Evolutionary conservation across 768 basidiomycete species (phyloP).

Genomic region (Lenzites betulinus): DNA sequence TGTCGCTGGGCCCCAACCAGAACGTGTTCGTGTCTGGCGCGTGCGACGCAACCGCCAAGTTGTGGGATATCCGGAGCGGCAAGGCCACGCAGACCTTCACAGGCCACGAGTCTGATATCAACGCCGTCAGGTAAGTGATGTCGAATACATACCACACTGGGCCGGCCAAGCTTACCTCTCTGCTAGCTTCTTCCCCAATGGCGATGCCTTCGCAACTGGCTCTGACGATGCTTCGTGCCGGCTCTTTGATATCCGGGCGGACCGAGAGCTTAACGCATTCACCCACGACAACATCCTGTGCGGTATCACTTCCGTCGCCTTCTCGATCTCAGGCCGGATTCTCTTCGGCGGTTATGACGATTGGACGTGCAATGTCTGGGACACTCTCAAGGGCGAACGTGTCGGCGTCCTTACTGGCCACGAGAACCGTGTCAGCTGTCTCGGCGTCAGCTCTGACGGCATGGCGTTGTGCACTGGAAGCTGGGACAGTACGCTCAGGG

Average conservation of each 20-base stretch:
- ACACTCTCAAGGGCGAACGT: conserved; percentile 96
- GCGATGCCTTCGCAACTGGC: conserved; percentile 97
- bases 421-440: conserved; percentile 96
- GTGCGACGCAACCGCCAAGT: conserved; percentile 96
- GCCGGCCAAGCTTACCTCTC: neutral
- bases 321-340: conserved; percentile 96
- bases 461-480: conserved; percentile 99
- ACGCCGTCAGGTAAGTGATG: conserved; percentile 88
- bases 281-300: conserved; percentile 99
- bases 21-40: conserved; percentile 99
- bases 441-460: conserved; percentile 94
- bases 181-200: conserved; percentile 96
- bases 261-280: conserved; percentile 95
- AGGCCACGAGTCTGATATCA: conserved; percentile 98
- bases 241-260: conserved; percentile 95
- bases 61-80: conserved; percentile 98
- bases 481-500: conserved; percentile 97
- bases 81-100: conserved; percentile 98
- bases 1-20: conserved; percentile 92
- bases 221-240: conserved; percentile 99
- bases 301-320: conserved; percentile 98
- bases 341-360: conserved; percentile 99
- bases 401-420: conserved; percentile 97
- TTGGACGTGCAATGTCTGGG: conserved; percentile 99
- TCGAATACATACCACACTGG: neutral